A percentile compares a stretch with the other conserved stretches of the same genome.
phyloP scores from a whole-genome alignment of 345 rosid species.

The Odontarrhena argentea region DNA sequence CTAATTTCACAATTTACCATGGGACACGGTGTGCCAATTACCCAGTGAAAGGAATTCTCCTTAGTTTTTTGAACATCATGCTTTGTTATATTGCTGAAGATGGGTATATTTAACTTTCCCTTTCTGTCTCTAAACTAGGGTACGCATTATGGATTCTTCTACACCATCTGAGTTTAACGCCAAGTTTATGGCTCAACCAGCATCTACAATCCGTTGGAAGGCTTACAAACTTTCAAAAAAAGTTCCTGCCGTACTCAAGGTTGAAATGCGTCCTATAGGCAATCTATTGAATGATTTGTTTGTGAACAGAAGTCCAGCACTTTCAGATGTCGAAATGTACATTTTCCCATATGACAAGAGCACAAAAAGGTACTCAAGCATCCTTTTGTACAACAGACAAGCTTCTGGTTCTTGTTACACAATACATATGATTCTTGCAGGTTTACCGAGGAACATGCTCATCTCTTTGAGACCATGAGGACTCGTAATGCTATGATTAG shows the following conservation, averaged over 20 bases:
- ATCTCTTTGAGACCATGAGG: slow-evolving; percentile 49
- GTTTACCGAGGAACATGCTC: slow-evolving; percentile 35
- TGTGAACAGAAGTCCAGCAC: slow-evolving; percentile 46
- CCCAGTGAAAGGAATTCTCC: slow-evolving; percentile 1
- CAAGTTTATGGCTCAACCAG: slow-evolving; percentile 54
- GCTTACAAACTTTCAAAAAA: slow-evolving; percentile 50
- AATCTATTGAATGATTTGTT: slow-evolving; percentile 43
- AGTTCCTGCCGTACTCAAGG: slow-evolving; percentile 52
- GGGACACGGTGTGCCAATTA: not conserved
- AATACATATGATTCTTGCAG: slow-evolving; percentile 22
- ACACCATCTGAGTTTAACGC: slow-evolving; percentile 43
- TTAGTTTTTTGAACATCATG: slow-evolving; percentile 2
- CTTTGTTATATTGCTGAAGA: slow-evolving; percentile 18
- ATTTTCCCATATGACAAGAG: slow-evolving; percentile 52
- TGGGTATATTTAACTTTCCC: slow-evolving; percentile 19
- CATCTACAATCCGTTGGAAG: slow-evolving; percentile 43
- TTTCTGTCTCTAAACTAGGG: slow-evolving; percentile 46
- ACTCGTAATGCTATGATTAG: slow-evolving; percentile 48
- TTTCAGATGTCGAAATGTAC: slow-evolving; percentile 60
- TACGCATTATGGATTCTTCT: slow-evolving; percentile 47
- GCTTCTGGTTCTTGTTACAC: slow-evolving; percentile 15
- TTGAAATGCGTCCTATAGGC: slow-evolving; percentile 49
- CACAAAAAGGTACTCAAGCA: slow-evolving; percentile 47
- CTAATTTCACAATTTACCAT: not conserved
- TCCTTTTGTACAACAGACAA: not conserved